Conservation (phyloP, 2,329 filamentous ascomycete species). For the Aspergillus fijiensis region DNA sequence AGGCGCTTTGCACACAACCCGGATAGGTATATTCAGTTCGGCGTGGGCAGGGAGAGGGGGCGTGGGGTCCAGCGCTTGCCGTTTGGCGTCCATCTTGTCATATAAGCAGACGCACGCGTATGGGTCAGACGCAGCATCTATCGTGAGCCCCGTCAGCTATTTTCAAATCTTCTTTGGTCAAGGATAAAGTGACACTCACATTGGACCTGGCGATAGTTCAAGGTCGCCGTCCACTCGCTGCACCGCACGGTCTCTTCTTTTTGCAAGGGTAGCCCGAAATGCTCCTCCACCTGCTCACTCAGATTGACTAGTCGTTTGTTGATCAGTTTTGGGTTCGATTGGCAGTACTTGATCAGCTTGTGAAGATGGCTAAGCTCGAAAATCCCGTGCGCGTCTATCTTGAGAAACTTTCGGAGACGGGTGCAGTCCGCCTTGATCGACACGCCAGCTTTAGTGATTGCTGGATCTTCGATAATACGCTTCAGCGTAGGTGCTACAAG, state of each 20-base stretch:
- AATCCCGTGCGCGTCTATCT: constrained; percentile 63
- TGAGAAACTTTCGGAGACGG: constrained; percentile 65
- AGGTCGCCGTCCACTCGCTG: constrained; percentile 68
- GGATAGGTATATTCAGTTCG: constrained; percentile 66
- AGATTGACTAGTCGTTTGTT: constrained; percentile 68
- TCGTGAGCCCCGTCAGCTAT: constrained; percentile 27
- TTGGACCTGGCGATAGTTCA: constrained; percentile 65
- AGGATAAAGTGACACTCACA: constrained; percentile 54
- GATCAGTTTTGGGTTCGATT: constrained; percentile 55
- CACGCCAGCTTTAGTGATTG: constrained; percentile 74
- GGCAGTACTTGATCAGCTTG: constrained; percentile 69
- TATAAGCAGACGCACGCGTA: constrained; percentile 77
- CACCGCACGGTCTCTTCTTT: constrained; percentile 70
- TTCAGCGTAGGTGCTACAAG: constrained; percentile 71
- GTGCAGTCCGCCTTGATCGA: constrained; percentile 69
- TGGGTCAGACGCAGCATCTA: constrained; percentile 77
- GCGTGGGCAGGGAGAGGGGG: constrained; percentile 70
- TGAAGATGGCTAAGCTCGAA: constrained; percentile 84
- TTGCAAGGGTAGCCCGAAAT: constrained; percentile 70
- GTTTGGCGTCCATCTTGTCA: constrained; percentile 66
- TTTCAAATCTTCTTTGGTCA: constrained; percentile 18
- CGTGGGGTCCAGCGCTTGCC: constrained; percentile 64
- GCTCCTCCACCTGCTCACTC: constrained; percentile 67
- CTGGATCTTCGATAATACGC: constrained; percentile 68
- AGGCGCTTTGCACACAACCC: constrained; percentile 9